Conservation (phyloP, 306 rosid species). For the Gillenia trifoliata region DNA sequence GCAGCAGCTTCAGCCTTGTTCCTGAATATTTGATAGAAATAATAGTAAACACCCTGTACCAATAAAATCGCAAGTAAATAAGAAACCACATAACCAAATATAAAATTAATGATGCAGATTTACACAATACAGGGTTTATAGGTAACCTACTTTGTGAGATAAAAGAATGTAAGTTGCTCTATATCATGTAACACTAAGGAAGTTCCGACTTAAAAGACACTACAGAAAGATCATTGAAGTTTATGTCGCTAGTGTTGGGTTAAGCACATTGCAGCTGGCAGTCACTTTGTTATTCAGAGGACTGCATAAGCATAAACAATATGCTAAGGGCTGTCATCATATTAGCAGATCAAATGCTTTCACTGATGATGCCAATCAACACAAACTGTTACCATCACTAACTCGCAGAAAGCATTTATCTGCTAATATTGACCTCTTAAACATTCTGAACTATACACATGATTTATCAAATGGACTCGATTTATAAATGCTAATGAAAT, state of each 20-base stretch:
- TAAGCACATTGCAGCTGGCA: background rate
- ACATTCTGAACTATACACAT: background rate
- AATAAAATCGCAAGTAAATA: conserved; percentile 43
- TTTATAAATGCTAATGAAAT: background rate
- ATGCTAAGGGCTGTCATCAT: background rate
- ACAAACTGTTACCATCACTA: background rate
- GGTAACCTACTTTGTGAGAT: background rate
- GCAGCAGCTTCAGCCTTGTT: conserved; percentile 74
- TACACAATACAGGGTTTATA: conserved; percentile 5
- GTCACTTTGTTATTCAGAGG: background rate
- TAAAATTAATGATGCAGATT: conserved; percentile 6
- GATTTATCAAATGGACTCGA: background rate
- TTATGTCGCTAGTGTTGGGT: background rate
- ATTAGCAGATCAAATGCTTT: background rate
- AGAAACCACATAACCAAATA: conserved; percentile 36
- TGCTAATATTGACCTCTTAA: background rate
- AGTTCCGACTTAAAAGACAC: background rate
- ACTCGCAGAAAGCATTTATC: background rate
- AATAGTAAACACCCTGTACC: conserved; percentile 98
- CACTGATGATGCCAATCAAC: background rate
- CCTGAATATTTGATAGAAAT: conserved; percentile 99
- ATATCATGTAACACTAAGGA: background rate
- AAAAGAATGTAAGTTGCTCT: background rate
- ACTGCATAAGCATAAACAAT: background rate
- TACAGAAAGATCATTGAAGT: background rate